These are phyloP conservation scores for Parmales sp. DNA, from an alignment of 108 stramenopile species.

Conservation along the genomic window DNA sequence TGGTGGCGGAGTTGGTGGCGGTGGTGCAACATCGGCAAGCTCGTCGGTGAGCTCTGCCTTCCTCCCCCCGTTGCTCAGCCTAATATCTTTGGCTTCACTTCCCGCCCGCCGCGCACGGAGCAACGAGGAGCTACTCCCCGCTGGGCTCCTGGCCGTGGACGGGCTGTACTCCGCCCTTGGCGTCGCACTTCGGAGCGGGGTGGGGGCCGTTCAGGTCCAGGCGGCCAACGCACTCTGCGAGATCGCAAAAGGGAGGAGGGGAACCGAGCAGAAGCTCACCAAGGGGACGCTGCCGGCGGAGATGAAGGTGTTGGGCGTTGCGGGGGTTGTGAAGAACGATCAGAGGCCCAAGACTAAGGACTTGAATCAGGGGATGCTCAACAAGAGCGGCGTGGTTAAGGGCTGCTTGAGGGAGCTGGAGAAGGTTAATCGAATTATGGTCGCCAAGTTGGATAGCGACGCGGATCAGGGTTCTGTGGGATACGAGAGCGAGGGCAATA, in stretches of 20 bases:
- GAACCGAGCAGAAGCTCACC: background rate
- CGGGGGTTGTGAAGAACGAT: background rate
- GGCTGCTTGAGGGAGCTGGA: background rate
- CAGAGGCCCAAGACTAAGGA: background rate
- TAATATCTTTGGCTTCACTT: background rate
- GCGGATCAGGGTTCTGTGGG: background rate
- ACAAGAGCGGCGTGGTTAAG: constrained; percentile 4
- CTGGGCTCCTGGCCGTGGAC: background rate
- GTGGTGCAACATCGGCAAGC: too few relatives aligned
- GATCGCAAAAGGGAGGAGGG: background rate
- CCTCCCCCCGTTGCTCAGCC: background rate
- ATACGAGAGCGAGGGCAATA: background rate
- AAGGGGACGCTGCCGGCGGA: background rate
- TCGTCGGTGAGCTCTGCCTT: too few relatives aligned
- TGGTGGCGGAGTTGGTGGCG: too few relatives aligned
- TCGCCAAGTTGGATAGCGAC: background rate
- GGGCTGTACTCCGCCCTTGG: background rate
- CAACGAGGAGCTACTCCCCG: background rate
- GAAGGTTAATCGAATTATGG: background rate
- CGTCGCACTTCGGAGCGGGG: background rate
- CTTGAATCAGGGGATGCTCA: constrained; percentile 1
- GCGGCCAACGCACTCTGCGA: background rate
- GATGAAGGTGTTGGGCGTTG: constrained; percentile 6
- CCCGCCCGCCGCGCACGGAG: background rate
- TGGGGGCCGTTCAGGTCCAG: background rate